A percentile compares a stretch with the other conserved stretches of the same genome.
phyloP scores from a whole-genome alignment of 768 basidiomycete genomes.

The Phanerodontia chrysosporium region DNA sequence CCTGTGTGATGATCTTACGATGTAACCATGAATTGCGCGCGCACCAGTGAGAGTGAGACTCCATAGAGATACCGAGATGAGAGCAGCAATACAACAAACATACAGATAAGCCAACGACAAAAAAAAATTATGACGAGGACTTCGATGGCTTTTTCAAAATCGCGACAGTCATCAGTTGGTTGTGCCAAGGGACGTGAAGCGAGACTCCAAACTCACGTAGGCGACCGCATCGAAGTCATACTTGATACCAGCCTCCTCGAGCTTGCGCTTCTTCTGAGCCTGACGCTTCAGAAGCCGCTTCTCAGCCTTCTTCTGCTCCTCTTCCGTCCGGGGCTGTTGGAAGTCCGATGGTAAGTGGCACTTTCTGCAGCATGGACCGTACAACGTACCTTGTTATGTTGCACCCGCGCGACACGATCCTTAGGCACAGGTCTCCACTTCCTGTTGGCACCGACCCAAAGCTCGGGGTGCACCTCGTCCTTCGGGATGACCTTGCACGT shows the following conservation, averaged over 20 bases:
- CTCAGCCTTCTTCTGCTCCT: slow-evolving; percentile 60
- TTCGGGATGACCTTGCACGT: slow-evolving; percentile 87
- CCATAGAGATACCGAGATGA: background rate
- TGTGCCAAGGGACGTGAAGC: background rate
- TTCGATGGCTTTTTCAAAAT: slow-evolving; percentile 34
- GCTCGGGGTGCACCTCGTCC: slow-evolving; percentile 85
- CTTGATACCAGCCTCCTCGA: slow-evolving; percentile 77
- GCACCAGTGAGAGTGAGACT: no score
- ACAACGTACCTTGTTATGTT: no score
- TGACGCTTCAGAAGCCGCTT: slow-evolving; percentile 75
- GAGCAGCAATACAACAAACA: background rate
- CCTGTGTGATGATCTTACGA: no score
- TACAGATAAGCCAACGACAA: background rate
- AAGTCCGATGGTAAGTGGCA: no score
- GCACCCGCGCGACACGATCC: slow-evolving; percentile 62
- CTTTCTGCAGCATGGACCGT: no score
- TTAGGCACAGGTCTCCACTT: slow-evolving; percentile 80
- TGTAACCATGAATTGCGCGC: no score
- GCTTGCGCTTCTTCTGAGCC: slow-evolving; percentile 68
- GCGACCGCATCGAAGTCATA: slow-evolving; percentile 81
- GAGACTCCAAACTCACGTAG: slow-evolving; percentile 64
- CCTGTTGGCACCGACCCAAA: slow-evolving; percentile 97
- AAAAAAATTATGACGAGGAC: slow-evolving; percentile 14
- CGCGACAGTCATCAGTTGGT: background rate
- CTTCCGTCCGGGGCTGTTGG: slow-evolving; percentile 75